Base-by-base conservation (phyloP, 192 early-diverging fungal genomes). In the Entrophospora sp. region DNA sequence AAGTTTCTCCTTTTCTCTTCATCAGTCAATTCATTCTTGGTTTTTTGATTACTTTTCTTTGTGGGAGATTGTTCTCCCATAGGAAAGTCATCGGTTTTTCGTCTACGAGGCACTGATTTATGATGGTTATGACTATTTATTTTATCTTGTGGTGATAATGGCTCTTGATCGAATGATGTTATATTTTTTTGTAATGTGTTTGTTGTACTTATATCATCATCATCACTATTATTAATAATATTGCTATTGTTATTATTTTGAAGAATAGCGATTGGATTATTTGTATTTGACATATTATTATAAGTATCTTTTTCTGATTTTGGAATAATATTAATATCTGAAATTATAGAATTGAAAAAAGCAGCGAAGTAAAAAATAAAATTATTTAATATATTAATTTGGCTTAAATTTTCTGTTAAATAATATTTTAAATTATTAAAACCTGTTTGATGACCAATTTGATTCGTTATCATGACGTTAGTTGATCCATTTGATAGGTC, bases 1-100 rank as follows among this genome's bases (percentile, higher is more conserved):
- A 93, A 94, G 60, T 82, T 85, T 49, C 75, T 81, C 61, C 92
- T 73, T 67, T 92, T 89, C 69, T 89, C 87, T 37, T 87, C 87
- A 7, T 76, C 82, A 25, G 78, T 76, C 76, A 40, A 67, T 75
- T 77, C 73, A 57, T 73, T 71, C 30, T 43, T 71, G 61, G 48
- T 25, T 67, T 40, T 52, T 68, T 18, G 71, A 28, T 27, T 67
- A 44, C 42, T 64, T 70, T 64, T 71, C 70, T 53, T 61, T 49
- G 24, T 37, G 53, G 64, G 49, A n/a, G 22, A 53, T 68, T 37
- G 64, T 67, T 28, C 66, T 49, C 56, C 58, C 43, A 32, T 65
- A 30, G 61, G 35, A 61, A 45, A 49, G 16, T 76, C 70, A 16
- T 57, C 61, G 0, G 74, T 63, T 55, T 73, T 70, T 49, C 52